Percentiles rank a stretch among this genome's conserved stretches.
phyloP scores from a whole-genome alignment of 176 grass and related monocot species.

The Avena insularis region DNA sequence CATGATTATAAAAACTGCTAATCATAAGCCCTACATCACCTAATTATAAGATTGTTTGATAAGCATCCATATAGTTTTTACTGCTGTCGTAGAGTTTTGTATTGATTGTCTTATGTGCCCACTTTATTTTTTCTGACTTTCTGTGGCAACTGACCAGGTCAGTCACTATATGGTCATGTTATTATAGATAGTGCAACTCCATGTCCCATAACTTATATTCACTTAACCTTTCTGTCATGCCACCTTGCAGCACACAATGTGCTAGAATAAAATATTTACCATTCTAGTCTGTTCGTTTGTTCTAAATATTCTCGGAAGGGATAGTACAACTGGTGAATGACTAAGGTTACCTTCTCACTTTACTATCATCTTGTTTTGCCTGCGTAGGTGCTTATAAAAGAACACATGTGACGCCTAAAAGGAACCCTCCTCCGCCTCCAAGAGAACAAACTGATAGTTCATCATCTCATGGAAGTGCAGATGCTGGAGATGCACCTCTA shows the following conservation, averaged over 20 bases:
- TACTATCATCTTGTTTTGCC: constrained; percentile 17
- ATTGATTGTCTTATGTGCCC: constrained; percentile 13
- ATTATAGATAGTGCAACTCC: constrained; percentile 6
- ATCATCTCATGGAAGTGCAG: constrained; percentile 48
- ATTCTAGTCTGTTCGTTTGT: background rate
- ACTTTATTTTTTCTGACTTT: background rate
- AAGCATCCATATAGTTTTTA: background rate
- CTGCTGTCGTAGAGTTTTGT: background rate
- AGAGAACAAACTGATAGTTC: constrained; percentile 61
- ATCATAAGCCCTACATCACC: background rate
- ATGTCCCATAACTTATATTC: constrained; percentile 13
- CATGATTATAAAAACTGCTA: constrained; percentile 9
- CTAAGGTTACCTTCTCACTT: constrained; percentile 8
- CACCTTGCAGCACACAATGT: background rate
- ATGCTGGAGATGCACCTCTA: constrained; percentile 52
- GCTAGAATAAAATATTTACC: constrained; percentile 27
- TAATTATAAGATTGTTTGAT: constrained; percentile 9
- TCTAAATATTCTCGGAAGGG: constrained; percentile 30
- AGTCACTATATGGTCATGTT: background rate
- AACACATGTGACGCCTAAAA: constrained; percentile 62
- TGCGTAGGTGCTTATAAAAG: constrained; percentile 60
- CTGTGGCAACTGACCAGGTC: constrained; percentile 24
- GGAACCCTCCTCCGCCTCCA: constrained; percentile 73
- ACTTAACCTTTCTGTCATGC: background rate
- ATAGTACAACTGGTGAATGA: constrained; percentile 32